phyloP scores from a whole-genome alignment of 2,329 filamentous ascomycete genomes.

The Exophiala xenobiotica region DNA sequence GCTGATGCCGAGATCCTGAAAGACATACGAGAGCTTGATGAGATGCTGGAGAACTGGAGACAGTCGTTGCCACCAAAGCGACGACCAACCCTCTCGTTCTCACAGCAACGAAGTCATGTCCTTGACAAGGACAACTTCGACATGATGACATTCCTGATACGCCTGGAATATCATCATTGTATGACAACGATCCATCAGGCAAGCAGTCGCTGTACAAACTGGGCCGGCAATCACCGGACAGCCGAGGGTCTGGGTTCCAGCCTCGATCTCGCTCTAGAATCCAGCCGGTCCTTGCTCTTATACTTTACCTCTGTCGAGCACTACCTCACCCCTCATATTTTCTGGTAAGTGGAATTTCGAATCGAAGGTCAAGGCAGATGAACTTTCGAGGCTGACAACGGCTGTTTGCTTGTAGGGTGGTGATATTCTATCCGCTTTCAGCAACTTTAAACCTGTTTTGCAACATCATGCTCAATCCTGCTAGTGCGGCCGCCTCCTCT shows the following conservation, averaged over 20 bases:
- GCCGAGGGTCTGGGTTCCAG: slow-evolving; percentile 39
- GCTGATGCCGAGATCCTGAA: slow-evolving; percentile 56
- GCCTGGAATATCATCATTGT: slow-evolving; percentile 58
- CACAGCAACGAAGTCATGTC: slow-evolving; percentile 31
- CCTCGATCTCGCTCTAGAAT: neutral
- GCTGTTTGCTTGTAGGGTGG: slow-evolving; percentile 42
- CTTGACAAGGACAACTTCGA: too few relatives aligned
- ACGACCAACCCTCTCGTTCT: slow-evolving; percentile 51
- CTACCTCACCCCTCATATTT: neutral
- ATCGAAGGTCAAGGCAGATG: too few relatives aligned
- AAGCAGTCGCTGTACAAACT: slow-evolving; percentile 52
- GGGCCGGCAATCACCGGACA: slow-evolving; percentile 38
- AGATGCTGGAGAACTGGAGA: slow-evolving; percentile 58
- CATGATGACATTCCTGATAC: slow-evolving; percentile 51
- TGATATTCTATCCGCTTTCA: slow-evolving; percentile 58
- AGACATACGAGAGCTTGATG: slow-evolving; percentile 57
- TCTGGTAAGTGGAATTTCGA: slow-evolving; percentile 1
- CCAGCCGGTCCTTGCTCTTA: neutral
- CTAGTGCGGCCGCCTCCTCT: slow-evolving; percentile 42
- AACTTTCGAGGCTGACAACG: neutral
- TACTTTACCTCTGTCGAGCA: neutral
- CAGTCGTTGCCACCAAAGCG: slow-evolving; percentile 47
- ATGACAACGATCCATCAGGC: slow-evolving; percentile 57
- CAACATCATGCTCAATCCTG: slow-evolving; percentile 53
- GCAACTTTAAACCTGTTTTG: slow-evolving; percentile 57